Conservation (phyloP, 2,329 filamentous ascomycete genomes). For the Setomelanomma holmii region DNA sequence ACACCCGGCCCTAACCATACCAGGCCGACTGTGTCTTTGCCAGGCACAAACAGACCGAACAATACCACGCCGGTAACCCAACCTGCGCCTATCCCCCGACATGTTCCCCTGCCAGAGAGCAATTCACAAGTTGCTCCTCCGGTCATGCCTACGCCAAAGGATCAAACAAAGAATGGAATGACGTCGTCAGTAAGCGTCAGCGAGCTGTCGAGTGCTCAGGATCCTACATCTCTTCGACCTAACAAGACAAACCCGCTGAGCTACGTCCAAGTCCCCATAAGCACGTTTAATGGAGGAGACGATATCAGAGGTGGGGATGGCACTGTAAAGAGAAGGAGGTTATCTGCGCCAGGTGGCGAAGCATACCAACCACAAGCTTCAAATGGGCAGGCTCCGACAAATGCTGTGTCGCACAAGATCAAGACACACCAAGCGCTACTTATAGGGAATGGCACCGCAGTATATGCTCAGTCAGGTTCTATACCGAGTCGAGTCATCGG, state of each 20-base stretch:
- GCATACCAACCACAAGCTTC: neutral
- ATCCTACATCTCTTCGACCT: neutral
- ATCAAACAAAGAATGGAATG: neutral
- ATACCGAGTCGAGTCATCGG: neutral
- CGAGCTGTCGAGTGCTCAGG: neutral
- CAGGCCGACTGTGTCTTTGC: slow-evolving; percentile 5
- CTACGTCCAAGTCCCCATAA: slow-evolving; percentile 4
- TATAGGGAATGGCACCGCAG: neutral
- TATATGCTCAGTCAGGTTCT: neutral
- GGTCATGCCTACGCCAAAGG: neutral
- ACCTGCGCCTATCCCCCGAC: neutral
- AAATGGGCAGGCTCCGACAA: too few relatives aligned
- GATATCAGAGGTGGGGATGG: neutral
- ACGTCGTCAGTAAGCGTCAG: neutral
- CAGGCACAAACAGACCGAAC: neutral
- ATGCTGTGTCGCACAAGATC: neutral
- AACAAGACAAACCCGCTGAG: neutral
- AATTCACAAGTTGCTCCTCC: neutral
- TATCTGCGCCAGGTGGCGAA: slow-evolving; percentile 4
- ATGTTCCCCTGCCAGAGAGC: neutral
- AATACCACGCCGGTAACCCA: neutral
- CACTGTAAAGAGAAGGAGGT: slow-evolving; percentile 33
- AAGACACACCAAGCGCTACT: neutral
- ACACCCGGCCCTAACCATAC: neutral
- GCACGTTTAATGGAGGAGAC: neutral